Evolutionary conservation across 805 yeast species (phyloP), one percentile per base, ranked within the genome.

Genomic region (Ogataea ramenticola): DNA sequence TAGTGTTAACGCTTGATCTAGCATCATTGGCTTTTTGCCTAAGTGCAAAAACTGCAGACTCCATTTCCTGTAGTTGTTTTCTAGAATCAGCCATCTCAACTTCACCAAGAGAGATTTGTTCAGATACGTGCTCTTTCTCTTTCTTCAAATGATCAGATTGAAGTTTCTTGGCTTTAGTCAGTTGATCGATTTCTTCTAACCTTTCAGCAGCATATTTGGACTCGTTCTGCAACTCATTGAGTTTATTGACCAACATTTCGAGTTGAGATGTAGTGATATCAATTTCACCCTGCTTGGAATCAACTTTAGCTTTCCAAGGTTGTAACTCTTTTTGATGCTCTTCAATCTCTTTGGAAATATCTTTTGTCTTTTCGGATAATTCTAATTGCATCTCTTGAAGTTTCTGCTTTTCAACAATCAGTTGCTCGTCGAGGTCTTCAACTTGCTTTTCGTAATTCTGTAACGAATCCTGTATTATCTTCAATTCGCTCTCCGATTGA

Each of bases 271-370:
- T 70, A 3, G 80, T 75, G n/a, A 86, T 72, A 41, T 80, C 75
- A 8, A 84, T 73, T 39, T 79, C 79, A 14, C 84, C 74, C 44
- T 79, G 79, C 45, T 81, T 80, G 15, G 74, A 72, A 46, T 75
- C 80, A 27, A 89, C 65, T 49, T 79, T 74, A 24, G 75, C 81
- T 46, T 78, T 79, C 90, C 95, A 88, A 0, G 98, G 99, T 51
- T 86, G 90, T 7, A 88, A 64, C 47, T 82, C 71, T 8, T 69
- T 71, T 57, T 86, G 90, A 34, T 80, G 64, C 14, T 56, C 53
- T 50, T 78, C 84, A 42, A 90, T 83, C 54, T 85, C 74, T 9
- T 71, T 73, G 1, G 90, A 77, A 44, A 83, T 72, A 2, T 66
- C 79, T 11, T 79, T 72, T 0, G 98, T 91, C 57, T 87, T 86